Percentiles rank a stretch among this genome's conserved stretches.
Evolutionary conservation across 2,329 filamentous ascomycete species (phyloP).

Genomic region (Tolypocladium guangdongense): DNA sequence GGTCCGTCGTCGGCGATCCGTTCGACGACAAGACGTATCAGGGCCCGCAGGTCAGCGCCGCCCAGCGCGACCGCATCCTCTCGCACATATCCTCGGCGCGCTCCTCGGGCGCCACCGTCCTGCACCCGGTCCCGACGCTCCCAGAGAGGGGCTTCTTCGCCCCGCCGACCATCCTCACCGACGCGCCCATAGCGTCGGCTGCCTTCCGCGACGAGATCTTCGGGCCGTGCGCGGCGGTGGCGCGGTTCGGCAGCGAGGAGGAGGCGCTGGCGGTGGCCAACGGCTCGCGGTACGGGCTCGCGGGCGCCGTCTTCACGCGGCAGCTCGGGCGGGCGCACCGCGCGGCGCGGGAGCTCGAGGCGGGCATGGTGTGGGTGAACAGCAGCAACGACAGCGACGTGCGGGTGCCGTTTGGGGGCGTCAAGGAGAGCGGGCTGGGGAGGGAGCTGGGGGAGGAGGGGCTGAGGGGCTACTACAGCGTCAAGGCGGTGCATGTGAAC

Average conservation of each 20-base stretch:
- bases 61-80: constrained; percentile 60
- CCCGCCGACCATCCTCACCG: constrained; percentile 34
- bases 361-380: constrained; percentile 47
- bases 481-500: constrained; percentile 35
- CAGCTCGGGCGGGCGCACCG: constrained; percentile 40
- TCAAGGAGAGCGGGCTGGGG: constrained; percentile 37
- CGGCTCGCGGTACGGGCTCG: constrained; percentile 49
- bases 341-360: constrained; percentile 46
- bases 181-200: constrained; percentile 28
- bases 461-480: constrained; percentile 30
- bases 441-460: constrained; percentile 34
- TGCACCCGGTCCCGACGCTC: constrained; percentile 46
- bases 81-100: constrained; percentile 40
- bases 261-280: constrained; percentile 34
- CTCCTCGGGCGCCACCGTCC: constrained; percentile 49
- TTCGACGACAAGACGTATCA: constrained; percentile 61
- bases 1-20: constrained; percentile 58
- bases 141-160: constrained; percentile 33
- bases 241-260: constrained; percentile 29
- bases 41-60: constrained; percentile 62
- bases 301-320: constrained; percentile 49
- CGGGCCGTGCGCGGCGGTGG: constrained; percentile 31
- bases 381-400: constrained; percentile 33
- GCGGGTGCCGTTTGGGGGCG: constrained; percentile 33
- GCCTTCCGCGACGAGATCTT: constrained; percentile 37